Evolutionary conservation across 2,329 filamentous ascomycete species (phyloP).

Genomic region (Diplocarpon mali): DNA sequence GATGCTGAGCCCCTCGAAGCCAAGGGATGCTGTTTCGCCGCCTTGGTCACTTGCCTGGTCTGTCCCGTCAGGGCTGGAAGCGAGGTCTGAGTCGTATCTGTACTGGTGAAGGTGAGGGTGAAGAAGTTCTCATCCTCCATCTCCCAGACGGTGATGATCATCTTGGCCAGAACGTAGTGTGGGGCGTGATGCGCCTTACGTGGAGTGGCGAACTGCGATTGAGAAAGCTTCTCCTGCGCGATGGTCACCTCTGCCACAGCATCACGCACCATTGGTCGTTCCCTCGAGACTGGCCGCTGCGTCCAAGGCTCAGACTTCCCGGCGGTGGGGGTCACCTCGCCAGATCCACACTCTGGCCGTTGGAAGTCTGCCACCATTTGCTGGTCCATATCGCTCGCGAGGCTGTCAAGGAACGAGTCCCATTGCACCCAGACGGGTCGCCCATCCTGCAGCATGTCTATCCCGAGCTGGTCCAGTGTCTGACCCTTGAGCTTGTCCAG

Average conservation of each 20-base stretch:
- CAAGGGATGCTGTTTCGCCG: conserved; percentile 6
- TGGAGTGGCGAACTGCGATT: conserved; percentile 6
- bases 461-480: conserved; percentile 56
- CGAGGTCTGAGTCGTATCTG: conserved; percentile 31
- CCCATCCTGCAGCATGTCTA: conserved; percentile 63
- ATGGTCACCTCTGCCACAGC: conserved; percentile 59
- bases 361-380: conserved; percentile 5
- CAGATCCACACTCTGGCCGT: conserved; percentile 5
- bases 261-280: conserved; percentile 39
- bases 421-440: conserved; percentile 46
- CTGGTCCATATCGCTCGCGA: conserved; percentile 26
- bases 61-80: conserved; percentile 17
- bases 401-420: conserved; percentile 46
- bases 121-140: conserved; percentile 59
- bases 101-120: conserved; percentile 63
- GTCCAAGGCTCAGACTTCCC: conserved; percentile 15
- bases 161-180: conserved; percentile 48
- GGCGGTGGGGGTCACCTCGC: conserved; percentile 29
- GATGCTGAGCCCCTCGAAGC: conserved; percentile 7
- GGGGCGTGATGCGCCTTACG: conserved; percentile 11
- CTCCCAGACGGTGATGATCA: conserved; percentile 68
- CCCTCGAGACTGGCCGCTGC: conserved; percentile 12
- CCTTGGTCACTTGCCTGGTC: conserved; percentile 13
- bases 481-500: conserved; percentile 54
- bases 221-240: conserved; percentile 28